Conservation (phyloP, 768 basidiomycete species). For the Leccinum obscurum region DNA sequence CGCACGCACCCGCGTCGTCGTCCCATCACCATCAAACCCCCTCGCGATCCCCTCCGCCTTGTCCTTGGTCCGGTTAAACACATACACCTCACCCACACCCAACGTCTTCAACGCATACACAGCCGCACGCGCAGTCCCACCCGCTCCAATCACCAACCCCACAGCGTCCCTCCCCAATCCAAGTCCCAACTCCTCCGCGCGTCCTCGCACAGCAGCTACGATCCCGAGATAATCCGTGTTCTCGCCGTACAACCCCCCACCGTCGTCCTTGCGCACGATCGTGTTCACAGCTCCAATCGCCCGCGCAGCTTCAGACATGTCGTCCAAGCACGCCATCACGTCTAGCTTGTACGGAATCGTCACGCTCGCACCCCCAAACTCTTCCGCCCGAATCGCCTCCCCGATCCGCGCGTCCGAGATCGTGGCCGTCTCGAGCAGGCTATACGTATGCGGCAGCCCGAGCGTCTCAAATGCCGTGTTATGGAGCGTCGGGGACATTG, state of each 20-base stretch:
- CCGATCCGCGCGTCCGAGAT: conserved; percentile 51
- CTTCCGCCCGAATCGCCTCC: conserved; percentile 56
- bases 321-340: conserved; percentile 80
- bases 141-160: conserved; percentile 89
- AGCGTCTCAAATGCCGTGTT: conserved; percentile 82
- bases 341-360: conserved; percentile 96
- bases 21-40: conserved; percentile 49
- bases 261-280: conserved; percentile 48
- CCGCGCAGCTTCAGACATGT: conserved; percentile 75
- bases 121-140: conserved; percentile 93
- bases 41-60: conserved; percentile 71
- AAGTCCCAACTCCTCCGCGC: conserved; percentile 32
- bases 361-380: conserved; percentile 94
- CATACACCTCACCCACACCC: conserved; percentile 68
- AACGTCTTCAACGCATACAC: conserved; percentile 82
- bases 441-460: conserved; percentile 83
- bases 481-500: conserved; percentile 91
- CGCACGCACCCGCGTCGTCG: conserved; percentile 54
- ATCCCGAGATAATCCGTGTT: conserved; percentile 98
- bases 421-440: conserved; percentile 67
- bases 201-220: conserved; percentile 49
- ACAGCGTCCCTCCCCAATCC: conserved; percentile 24
- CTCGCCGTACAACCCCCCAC: conserved; percentile 71
- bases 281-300: conserved; percentile 96
- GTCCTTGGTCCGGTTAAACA: conserved; percentile 81